Percentiles rank a stretch among this genome's conserved stretches.
Conservation (phyloP, 495 filamentous ascomycete species). For the Podospora australis region DNA sequence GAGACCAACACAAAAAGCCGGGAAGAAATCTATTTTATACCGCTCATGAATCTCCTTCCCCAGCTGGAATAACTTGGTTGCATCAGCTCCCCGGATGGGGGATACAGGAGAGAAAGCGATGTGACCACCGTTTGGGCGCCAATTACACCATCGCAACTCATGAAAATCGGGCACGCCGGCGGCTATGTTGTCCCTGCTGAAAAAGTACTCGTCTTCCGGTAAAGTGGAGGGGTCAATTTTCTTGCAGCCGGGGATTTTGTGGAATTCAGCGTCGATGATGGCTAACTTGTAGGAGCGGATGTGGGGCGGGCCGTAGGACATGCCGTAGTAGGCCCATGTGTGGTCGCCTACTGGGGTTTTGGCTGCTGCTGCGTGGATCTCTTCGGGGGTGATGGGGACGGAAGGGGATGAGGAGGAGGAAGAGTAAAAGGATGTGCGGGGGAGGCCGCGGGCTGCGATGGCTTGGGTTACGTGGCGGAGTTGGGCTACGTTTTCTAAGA, state of each 20-base stretch:
- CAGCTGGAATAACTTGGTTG: constrained; percentile 38
- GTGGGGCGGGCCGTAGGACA: constrained; percentile 43
- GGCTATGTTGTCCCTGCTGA: constrained; percentile 19
- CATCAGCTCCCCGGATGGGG: constrained; percentile 46
- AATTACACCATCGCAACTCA: constrained; percentile 51
- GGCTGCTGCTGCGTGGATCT: constrained; percentile 31
- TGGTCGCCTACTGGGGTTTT: constrained; percentile 36
- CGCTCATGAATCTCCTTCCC: constrained; percentile 30
- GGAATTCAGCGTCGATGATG: constrained; percentile 42
- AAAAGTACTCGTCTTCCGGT: constrained; percentile 29
- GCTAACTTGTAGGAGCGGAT: constrained; percentile 38
- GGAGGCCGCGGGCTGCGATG: constrained; percentile 37
- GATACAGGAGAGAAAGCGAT: constrained; percentile 53
- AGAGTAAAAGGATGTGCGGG: constrained; percentile 39
- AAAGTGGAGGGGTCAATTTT: constrained; percentile 39
- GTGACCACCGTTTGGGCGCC: constrained; percentile 51
- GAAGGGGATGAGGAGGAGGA: constrained; percentile 32
- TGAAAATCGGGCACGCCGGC: constrained; percentile 42
- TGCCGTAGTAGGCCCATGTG: constrained; percentile 53
- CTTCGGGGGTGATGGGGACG: constrained; percentile 32
- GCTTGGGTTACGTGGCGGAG: constrained; percentile 47
- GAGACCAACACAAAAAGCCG: constrained; percentile 44
- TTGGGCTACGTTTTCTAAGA: constrained; percentile 52
- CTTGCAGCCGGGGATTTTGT: constrained; percentile 39
- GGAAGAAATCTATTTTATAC: constrained; percentile 48